Evolutionary conservation across 1,139 yeast species (phyloP).

Genomic region (Zygosaccharomyces pseudobailii): DNA sequence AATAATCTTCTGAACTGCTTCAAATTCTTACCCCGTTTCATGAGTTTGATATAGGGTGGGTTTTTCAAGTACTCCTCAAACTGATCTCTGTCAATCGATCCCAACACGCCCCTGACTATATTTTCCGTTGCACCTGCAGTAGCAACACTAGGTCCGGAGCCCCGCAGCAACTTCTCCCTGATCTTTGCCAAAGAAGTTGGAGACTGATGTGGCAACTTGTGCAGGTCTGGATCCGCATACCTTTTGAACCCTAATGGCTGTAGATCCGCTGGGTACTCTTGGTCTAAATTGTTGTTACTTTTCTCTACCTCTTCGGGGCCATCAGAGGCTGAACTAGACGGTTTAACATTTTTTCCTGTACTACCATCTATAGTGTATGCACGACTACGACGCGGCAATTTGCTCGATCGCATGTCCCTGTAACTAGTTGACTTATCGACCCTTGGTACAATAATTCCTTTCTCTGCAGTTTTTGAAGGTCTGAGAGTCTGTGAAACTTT

Average conservation of each 20-base stretch:
- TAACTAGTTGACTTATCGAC: background rate
- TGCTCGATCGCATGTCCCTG: background rate
- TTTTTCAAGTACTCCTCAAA: constrained; percentile 39
- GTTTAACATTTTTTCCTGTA: background rate
- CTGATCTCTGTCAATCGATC: constrained; percentile 32
- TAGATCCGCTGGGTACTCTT: constrained; percentile 25
- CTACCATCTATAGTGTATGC: background rate
- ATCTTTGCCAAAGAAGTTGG: constrained; percentile 8
- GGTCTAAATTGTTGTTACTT: constrained; percentile 8
- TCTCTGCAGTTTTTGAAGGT: background rate
- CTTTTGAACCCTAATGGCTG: constrained; percentile 27
- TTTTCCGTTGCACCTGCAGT: constrained; percentile 2
- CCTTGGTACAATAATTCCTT: background rate
- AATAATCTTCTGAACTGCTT: constrained; percentile 53
- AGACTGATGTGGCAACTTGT: constrained; percentile 3
- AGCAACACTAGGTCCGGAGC: constrained; percentile 1
- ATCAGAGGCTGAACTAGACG: background rate
- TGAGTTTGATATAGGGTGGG: constrained; percentile 52
- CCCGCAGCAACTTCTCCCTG: constrained; percentile 9
- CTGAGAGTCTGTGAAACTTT: too few species aligned
- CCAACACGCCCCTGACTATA: constrained; percentile 11
- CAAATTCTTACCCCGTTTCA: constrained; percentile 44
- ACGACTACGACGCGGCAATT: background rate
- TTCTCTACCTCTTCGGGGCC: background rate
- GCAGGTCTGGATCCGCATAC: constrained; percentile 4